These are phyloP conservation scores for Cercospora zeina DNA, from an alignment of 2,329 filamentous ascomycete genomes.

Conservation along the genomic window DNA sequence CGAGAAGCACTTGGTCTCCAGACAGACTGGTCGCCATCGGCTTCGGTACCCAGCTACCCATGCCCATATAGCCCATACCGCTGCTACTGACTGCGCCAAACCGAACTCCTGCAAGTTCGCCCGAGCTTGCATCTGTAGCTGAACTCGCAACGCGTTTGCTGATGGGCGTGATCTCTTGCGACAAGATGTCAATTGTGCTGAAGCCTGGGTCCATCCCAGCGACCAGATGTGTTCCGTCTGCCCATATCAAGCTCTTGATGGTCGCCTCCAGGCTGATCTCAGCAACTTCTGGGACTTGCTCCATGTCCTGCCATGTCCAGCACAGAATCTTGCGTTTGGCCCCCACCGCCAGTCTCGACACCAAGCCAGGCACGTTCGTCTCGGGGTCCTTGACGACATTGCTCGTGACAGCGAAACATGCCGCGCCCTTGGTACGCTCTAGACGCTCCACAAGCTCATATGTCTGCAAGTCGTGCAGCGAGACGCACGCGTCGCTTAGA, in stretches of 20 bases:
- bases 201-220: constrained; percentile 91
- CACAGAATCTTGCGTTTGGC: constrained; percentile 86
- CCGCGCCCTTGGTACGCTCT: constrained; percentile 80
- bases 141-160: constrained; percentile 45
- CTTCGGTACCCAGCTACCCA: constrained; percentile 87
- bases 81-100: constrained; percentile 81
- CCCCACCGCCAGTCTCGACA: constrained; percentile 85
- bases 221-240: constrained; percentile 79
- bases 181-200: constrained; percentile 80
- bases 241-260: constrained; percentile 89
- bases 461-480: constrained; percentile 82
- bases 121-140: constrained; percentile 49
- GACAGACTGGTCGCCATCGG: constrained; percentile 80
- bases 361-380: constrained; percentile 88
- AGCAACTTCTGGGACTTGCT: constrained; percentile 69
- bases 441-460: constrained; percentile 81
- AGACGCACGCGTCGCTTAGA: constrained; percentile 84
- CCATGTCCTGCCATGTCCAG: constrained; percentile 96
- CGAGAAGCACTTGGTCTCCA: constrained; percentile 83
- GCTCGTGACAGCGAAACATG: constrained; percentile 87
- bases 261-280: constrained; percentile 81
- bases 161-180: constrained; percentile 73
- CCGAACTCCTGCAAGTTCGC: constrained; percentile 61
- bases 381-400: constrained; percentile 89
- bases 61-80: constrained; percentile 95